Conservation (phyloP, 2,329 filamentous ascomycete species). For the Fusarium paranaense region DNA sequence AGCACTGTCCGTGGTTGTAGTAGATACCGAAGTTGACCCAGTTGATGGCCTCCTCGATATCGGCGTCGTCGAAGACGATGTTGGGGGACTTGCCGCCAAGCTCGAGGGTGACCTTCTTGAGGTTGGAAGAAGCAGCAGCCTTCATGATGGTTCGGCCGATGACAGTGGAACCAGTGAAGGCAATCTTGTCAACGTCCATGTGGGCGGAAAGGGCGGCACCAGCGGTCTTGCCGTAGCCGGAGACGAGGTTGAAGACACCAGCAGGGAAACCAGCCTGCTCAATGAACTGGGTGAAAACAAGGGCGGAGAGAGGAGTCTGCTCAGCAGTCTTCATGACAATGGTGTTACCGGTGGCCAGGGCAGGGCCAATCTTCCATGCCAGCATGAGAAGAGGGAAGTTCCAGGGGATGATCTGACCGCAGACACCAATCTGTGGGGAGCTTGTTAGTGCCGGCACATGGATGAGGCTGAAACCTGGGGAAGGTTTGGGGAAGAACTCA, state of each 20-base stretch:
- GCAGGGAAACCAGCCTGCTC: constrained; percentile 84
- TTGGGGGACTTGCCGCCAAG: constrained; percentile 85
- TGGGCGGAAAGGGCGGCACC: constrained; percentile 81
- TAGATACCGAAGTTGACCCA: constrained; percentile 81
- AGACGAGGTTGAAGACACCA: constrained; percentile 81
- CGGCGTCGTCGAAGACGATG: constrained; percentile 82
- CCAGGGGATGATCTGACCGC: constrained; percentile 91
- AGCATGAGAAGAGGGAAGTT: constrained; percentile 88
- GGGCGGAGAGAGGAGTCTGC: constrained; percentile 78
- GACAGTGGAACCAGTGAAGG: constrained; percentile 82
- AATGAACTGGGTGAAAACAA: constrained; percentile 72
- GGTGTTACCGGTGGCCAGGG: constrained; percentile 78
- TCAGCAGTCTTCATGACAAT: constrained; percentile 81
- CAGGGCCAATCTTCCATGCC: constrained; percentile 84
- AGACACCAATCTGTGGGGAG: constrained; percentile 70
- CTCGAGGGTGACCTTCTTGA: constrained; percentile 86
- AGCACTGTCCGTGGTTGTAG: constrained; percentile 74
- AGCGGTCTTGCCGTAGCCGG: constrained; percentile 81
- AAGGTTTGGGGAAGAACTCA: constrained; percentile 49
- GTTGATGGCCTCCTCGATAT: constrained; percentile 80
- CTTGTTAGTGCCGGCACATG: constrained; percentile 20
- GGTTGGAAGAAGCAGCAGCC: constrained; percentile 79
- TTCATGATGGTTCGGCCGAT: constrained; percentile 84
- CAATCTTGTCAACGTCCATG: constrained; percentile 86
- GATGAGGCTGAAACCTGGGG: not conserved